These are phyloP conservation scores for Xylariomycetidae sp. DNA, from an alignment of 2,329 filamentous ascomycete genomes.

Conservation along the genomic window DNA sequence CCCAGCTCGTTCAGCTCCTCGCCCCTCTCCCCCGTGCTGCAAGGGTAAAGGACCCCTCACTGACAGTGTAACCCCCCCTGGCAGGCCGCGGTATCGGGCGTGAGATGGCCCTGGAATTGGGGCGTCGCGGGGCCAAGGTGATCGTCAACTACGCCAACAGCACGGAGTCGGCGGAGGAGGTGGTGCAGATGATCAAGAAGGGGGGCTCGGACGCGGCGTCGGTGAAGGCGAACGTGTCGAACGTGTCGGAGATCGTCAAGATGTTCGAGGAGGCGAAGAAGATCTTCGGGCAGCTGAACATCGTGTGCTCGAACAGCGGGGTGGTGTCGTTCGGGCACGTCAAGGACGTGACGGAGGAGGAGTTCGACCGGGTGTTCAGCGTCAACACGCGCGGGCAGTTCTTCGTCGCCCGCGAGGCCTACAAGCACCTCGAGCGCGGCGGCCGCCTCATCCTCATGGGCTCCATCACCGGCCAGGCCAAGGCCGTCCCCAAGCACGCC, in stretches of 20 bases:
- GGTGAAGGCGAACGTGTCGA: conserved; percentile 62
- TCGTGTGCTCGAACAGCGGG: conserved; percentile 65
- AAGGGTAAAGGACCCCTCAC: conserved; percentile 2
- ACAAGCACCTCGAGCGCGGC: conserved; percentile 61
- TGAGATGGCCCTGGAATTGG: conserved; percentile 61
- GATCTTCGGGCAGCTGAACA: conserved; percentile 62
- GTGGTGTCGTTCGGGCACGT: conserved; percentile 64
- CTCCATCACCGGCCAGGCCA: conserved; percentile 61
- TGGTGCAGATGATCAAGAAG: conserved; percentile 61
- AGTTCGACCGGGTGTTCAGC: conserved; percentile 65
- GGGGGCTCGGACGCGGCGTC: conserved; percentile 56
- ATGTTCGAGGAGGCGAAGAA: conserved; percentile 58
- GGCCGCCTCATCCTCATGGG: conserved; percentile 70
- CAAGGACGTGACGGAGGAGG: conserved; percentile 62
- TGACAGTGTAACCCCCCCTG: conserved; percentile 7
- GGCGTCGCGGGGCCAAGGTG: conserved; percentile 58
- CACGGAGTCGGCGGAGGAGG: conserved; percentile 55
- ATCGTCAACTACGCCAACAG: conserved; percentile 65
- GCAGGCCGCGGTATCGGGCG: conserved; percentile 59
- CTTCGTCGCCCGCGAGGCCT: conserved; percentile 65
- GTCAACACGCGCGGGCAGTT: conserved; percentile 65
- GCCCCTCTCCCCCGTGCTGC: conserved; percentile 1
- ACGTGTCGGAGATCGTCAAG: conserved; percentile 55
- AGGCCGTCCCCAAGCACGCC: conserved; percentile 63
- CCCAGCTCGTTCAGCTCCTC: too few relatives aligned